Evolutionary conservation across 2,329 filamentous ascomycete species (phyloP).

Genomic region (Blumeriella jaapii): DNA sequence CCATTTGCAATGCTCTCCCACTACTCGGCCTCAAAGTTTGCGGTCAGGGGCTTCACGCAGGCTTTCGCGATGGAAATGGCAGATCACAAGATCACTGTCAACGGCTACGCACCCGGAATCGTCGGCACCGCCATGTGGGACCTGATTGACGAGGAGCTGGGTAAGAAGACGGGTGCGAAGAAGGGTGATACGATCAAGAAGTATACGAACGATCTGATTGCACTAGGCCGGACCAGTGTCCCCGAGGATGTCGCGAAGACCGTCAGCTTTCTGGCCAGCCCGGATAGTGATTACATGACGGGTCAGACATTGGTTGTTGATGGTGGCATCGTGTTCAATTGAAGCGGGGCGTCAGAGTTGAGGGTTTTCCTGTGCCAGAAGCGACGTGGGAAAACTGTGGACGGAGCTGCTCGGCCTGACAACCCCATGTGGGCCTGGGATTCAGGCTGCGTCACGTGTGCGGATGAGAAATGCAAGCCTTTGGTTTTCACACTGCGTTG

Average conservation of each 20-base stretch:
- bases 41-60: conserved; percentile 54
- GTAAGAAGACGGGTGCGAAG: conserved; percentile 36
- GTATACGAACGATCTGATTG: conserved; percentile 41
- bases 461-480: no score
- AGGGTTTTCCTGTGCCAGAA: no score
- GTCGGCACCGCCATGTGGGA: conserved; percentile 61
- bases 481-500: no score
- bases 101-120: conserved; percentile 55
- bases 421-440: no score
- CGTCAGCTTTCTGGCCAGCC: conserved; percentile 48
- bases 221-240: conserved; percentile 44
- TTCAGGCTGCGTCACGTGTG: no score
- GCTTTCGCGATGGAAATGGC: conserved; percentile 57
- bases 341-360: no score
- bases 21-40: conserved; percentile 56
- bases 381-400: no score
- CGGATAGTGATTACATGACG: conserved; percentile 52
- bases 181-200: conserved; percentile 45
- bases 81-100: conserved; percentile 52
- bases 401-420: no score
- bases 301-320: conserved; percentile 52
- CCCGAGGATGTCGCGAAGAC: conserved; percentile 51
- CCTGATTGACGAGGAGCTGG: conserved; percentile 49
- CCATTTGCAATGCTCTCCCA: conserved; percentile 46
- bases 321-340: conserved; percentile 19